phyloP scores from a whole-genome alignment of 2,329 filamentous ascomycete genomes.

The Cordyceps cicadae region DNA sequence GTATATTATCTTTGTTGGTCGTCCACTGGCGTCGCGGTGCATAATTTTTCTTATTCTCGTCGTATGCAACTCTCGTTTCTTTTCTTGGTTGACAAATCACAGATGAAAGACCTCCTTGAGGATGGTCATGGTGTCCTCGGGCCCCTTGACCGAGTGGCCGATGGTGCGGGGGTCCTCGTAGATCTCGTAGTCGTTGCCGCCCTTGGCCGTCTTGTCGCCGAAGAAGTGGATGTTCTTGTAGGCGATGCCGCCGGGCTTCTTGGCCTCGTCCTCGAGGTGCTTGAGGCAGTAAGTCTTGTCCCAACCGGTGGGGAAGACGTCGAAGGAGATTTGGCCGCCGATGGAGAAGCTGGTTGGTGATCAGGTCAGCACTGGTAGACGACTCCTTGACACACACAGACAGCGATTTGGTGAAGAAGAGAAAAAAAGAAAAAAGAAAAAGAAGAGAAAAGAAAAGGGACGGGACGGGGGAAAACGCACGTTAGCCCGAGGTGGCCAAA shows the following conservation, averaged over 20 bases:
- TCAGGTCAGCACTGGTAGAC: background rate
- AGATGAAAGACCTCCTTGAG: slow-evolving; percentile 74
- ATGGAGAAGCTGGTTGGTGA: slow-evolving; percentile 64
- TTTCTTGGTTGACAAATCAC: slow-evolving; percentile 24
- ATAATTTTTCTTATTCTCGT: too few relatives aligned
- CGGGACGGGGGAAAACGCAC: too few relatives aligned
- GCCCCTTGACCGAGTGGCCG: slow-evolving; percentile 74
- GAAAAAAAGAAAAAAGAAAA: too few relatives aligned
- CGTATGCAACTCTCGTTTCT: too few relatives aligned
- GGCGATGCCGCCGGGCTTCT: slow-evolving; percentile 58
- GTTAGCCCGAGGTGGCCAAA: slow-evolving; percentile 81
- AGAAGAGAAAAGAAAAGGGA: too few relatives aligned
- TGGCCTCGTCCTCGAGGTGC: slow-evolving; percentile 75
- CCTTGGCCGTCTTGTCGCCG: slow-evolving; percentile 85
- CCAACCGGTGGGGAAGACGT: slow-evolving; percentile 94
- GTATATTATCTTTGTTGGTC: too few relatives aligned
- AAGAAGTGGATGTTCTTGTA: slow-evolving; percentile 96
- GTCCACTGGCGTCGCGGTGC: too few relatives aligned
- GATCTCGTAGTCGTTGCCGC: slow-evolving; percentile 96
- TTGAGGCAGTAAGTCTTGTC: slow-evolving; percentile 96
- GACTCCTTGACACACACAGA: too few relatives aligned
- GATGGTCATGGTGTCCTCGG: slow-evolving; percentile 72
- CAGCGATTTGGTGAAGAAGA: too few relatives aligned
- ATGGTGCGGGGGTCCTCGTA: slow-evolving; percentile 72
- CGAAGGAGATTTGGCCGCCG: slow-evolving; percentile 95